Evolutionary conservation across 148 eudicot genomes (phyloP).

Genomic region (Simmondsia chinensis): DNA sequence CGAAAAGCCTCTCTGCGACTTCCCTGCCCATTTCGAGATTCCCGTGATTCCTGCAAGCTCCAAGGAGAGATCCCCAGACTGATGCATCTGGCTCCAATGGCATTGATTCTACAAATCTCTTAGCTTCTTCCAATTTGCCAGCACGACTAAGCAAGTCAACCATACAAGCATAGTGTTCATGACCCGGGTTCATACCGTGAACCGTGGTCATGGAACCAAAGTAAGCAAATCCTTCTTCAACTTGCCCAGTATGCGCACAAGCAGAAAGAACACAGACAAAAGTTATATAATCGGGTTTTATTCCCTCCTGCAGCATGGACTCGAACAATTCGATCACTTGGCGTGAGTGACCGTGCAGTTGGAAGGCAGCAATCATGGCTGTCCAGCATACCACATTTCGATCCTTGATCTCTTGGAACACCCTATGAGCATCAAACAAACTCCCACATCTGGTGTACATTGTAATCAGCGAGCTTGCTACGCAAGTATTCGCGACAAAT

Average conservation of each 20-base stretch:
- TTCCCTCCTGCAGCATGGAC: conserved; percentile 16
- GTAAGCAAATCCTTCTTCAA: conserved; percentile 39
- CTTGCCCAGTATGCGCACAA: conserved; percentile 41
- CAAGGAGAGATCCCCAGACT: conserved; percentile 49
- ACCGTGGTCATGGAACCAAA: conserved; percentile 23
- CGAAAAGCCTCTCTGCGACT: conserved; percentile 21
- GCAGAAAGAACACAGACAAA: conserved; percentile 42
- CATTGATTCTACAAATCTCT: conserved; percentile 34
- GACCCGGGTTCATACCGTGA: conserved; percentile 24
- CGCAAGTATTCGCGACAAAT: conserved; percentile 15
- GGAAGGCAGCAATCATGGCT: conserved; percentile 28
- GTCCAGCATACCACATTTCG: conserved; percentile 20
- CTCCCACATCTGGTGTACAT: conserved; percentile 45
- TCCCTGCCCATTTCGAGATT: conserved; percentile 32
- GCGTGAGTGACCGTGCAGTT: conserved; percentile 21
- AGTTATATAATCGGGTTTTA: conserved; percentile 32
- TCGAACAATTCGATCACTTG: conserved; percentile 19
- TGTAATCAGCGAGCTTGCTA: conserved; percentile 33
- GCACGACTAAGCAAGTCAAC: conserved; percentile 58
- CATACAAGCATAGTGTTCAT: conserved; percentile 45
- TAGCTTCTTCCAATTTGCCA: conserved; percentile 45
- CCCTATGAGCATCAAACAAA: conserved; percentile 27
- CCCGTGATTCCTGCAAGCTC: conserved; percentile 39
- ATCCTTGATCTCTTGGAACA: conserved; percentile 18
- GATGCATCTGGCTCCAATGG: conserved; percentile 36